These are phyloP conservation scores for Hymenoscyphus occultus DNA, from an alignment of 2,329 filamentous ascomycete species.

Conservation along the genomic window DNA sequence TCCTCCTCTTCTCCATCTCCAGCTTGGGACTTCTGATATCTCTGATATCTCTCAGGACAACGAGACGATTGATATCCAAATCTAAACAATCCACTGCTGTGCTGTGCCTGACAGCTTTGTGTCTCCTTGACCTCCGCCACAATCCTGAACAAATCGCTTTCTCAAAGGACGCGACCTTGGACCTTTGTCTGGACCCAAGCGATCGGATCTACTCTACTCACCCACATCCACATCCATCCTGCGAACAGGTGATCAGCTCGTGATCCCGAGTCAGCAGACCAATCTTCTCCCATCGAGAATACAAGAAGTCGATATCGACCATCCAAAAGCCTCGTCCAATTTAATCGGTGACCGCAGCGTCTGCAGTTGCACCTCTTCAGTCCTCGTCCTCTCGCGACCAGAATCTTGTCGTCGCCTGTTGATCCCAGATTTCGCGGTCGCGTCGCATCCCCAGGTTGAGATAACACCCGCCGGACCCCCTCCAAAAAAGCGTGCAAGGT, in stretches of 20 bases:
- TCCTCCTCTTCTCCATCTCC: constrained; percentile 8
- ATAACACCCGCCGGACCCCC: constrained; percentile 13
- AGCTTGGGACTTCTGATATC: constrained; percentile 11
- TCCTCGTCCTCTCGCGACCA: not conserved
- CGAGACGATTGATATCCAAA: not conserved
- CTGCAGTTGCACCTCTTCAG: not conserved
- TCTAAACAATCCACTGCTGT: constrained; percentile 17
- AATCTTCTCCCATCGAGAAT: constrained; percentile 19
- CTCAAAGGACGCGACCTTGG: not conserved
- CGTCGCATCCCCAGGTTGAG: constrained; percentile 10
- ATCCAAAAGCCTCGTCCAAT: constrained; percentile 14
- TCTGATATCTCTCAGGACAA: not conserved
- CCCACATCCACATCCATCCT: not conserved
- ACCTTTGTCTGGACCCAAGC: constrained; percentile 5
- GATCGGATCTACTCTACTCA: constrained; percentile 15
- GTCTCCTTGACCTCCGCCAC: constrained; percentile 8
- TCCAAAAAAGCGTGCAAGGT: constrained; percentile 20
- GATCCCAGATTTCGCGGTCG: constrained; percentile 14
- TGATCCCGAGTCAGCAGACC: constrained; percentile 29
- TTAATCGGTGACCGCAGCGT: not conserved
- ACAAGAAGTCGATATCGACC: constrained; percentile 14
- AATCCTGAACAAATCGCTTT: constrained; percentile 10
- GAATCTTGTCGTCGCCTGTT: constrained; percentile 10
- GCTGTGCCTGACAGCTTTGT: constrained; percentile 19
- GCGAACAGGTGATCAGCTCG: constrained; percentile 27